Base-by-base conservation (phyloP, 1,284 basidiomycete genomes). In the Singerocomus inundabilis region DNA sequence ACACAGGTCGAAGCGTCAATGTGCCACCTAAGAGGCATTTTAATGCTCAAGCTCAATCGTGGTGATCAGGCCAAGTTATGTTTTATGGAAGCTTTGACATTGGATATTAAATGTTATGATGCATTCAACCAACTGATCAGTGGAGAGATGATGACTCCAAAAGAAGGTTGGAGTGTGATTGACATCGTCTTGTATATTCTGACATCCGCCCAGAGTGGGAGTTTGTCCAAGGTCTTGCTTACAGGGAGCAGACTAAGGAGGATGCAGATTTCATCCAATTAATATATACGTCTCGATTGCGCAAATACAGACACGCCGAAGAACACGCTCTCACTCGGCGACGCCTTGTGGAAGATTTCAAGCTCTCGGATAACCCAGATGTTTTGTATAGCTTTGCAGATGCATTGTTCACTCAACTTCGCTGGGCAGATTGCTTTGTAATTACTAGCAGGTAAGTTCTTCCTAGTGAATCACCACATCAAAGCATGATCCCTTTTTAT, bases 81-180 rank as follows among this genome's bases (percentile, higher is more conserved):
- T 56, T 98, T 98, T 65, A 88, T 98, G 82, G 93, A 98, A 59
- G 95, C 97, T 1, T 77, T 99, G 13, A 81, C 88, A 0, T 76
- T 98, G 12, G 97, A 99, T 61, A 92, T 99, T 25, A 98, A 98
- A 69, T 98, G 96, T 68, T 99, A 94, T 64, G 97, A 99, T 57
- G 89, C 93, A 1, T 99, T 98, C 62, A 83, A 90, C 48, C 89
- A 95, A 55, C 79, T 99, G 6, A 77, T 98, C 18, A 87, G 85
- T 35, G 91, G 93, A 2, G 90, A 95, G 65, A 94, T 97, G 91
- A 90, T 98, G 87, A 83, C 87, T 13, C 82, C 86, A 1, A 85
- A 92, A 53, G 95, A 98, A 81, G 93, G 93, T 92, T 49, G 41
- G 74, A 65, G 18, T 49, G 13, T 46, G 26, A 24, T 30, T 44